A percentile compares a stretch with the other conserved stretches of the same genome.
These are phyloP conservation scores for Jamesozyma jinghongensis DNA, from an alignment of 805 yeast genomes.

Conservation along the genomic window DNA sequence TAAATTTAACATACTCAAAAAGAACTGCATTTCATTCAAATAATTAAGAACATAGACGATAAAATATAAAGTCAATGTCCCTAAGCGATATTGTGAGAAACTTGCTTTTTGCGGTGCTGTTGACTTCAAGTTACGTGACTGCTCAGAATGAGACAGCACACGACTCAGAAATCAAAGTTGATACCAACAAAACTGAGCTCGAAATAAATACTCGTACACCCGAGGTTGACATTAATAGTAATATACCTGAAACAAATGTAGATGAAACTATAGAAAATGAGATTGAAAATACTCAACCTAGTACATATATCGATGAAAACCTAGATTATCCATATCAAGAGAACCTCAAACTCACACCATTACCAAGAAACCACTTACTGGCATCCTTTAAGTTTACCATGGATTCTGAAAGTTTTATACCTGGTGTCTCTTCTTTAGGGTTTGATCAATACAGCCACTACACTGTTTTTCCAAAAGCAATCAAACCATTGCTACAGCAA, in stretches of 20 bases:
- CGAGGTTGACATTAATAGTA: too few relatives aligned
- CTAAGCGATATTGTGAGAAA: too few relatives aligned
- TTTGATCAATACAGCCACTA: conserved; percentile 38
- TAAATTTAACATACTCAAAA: too few relatives aligned
- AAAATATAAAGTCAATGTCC: too few relatives aligned
- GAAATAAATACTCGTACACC: too few relatives aligned
- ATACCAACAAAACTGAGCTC: too few relatives aligned
- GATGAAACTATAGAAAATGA: neutral
- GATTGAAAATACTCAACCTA: neutral
- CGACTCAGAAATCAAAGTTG: too few relatives aligned
- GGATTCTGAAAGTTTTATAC: conserved; percentile 39
- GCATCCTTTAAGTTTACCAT: conserved; percentile 64
- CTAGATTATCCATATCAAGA: conserved; percentile 48
- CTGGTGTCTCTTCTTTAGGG: conserved; percentile 18
- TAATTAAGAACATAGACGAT: too few relatives aligned
- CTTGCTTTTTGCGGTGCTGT: too few relatives aligned
- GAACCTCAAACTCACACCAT: conserved; percentile 51
- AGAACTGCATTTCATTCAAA: too few relatives aligned
- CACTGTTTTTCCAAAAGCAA: conserved; percentile 65
- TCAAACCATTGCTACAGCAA: conserved; percentile 64
- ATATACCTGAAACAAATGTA: neutral
- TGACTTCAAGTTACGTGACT: too few relatives aligned
- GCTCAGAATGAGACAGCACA: too few relatives aligned
- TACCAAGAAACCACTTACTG: conserved; percentile 61
- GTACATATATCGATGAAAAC: conserved; percentile 6